These are phyloP conservation scores for Oxytropis ochrocephala DNA, from an alignment of 306 rosid genomes.

Conservation along the genomic window DNA sequence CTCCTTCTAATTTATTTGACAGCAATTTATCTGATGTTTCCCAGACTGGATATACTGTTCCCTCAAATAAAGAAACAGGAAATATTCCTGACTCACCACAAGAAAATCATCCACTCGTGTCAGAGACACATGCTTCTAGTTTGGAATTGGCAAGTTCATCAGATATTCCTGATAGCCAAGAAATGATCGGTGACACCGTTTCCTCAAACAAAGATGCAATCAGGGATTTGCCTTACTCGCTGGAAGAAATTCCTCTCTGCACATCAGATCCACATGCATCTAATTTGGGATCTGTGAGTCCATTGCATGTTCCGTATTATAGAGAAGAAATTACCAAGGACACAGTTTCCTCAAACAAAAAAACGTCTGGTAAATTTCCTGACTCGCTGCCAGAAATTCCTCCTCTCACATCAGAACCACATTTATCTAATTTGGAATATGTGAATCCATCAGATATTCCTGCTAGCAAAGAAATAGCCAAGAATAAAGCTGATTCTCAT, in stretches of 20 bases:
- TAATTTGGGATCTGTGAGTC: slow-evolving; percentile 1
- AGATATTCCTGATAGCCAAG: slow-evolving; percentile 15
- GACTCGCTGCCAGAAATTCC: slow-evolving; percentile 20
- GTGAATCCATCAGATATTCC: slow-evolving; percentile 12
- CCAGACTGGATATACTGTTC: slow-evolving; percentile 28
- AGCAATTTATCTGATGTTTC: slow-evolving; percentile 34
- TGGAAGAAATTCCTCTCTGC: slow-evolving; percentile 22
- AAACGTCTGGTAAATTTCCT: slow-evolving; percentile 21
- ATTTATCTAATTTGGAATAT: slow-evolving; percentile 8
- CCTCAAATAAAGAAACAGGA: slow-evolving; percentile 24
- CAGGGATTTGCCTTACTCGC: slow-evolving; percentile 18
- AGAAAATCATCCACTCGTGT: slow-evolving; percentile 18
- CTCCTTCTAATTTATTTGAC: slow-evolving; percentile 28
- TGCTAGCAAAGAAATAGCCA: slow-evolving; percentile 16
- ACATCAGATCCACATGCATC: slow-evolving; percentile 3
- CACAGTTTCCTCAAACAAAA: slow-evolving; percentile 28
- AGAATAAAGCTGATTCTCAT: slow-evolving; percentile 16
- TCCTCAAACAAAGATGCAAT: slow-evolving; percentile 29
- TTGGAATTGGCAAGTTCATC: neutral
- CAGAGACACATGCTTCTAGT: slow-evolving; percentile 18
- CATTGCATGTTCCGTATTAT: slow-evolving; percentile 5
- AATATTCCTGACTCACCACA: slow-evolving; percentile 19
- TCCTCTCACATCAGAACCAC: slow-evolving; percentile 18
- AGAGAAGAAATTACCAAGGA: slow-evolving; percentile 23
- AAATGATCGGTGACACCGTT: slow-evolving; percentile 23